A percentile compares a stretch with the other conserved stretches of the same genome.
Conservation (phyloP, 1,139 yeast species). For the Yamadazyma triangularis region DNA sequence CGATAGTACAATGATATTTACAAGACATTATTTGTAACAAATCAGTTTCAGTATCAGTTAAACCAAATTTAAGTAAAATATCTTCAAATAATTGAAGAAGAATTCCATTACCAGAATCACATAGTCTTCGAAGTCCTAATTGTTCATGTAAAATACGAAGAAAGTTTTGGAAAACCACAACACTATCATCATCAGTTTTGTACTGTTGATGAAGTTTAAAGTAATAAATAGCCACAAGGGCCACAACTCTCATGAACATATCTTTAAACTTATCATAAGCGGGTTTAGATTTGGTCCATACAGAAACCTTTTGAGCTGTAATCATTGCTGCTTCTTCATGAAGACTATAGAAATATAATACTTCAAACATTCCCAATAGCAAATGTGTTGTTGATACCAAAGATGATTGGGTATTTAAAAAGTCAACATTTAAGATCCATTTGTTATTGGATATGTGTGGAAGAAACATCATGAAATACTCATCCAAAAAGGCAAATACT, state of each 20-base stretch:
- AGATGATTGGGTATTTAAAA: slow-evolving; percentile 1
- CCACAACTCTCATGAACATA: slow-evolving; percentile 39
- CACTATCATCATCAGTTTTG: background rate
- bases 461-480: slow-evolving; percentile 21
- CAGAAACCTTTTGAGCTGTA: slow-evolving; percentile 27
- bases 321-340: slow-evolving; percentile 49
- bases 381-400: background rate
- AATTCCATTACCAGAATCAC: slow-evolving; percentile 61
- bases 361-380: slow-evolving; percentile 28
- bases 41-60: slow-evolving; percentile 42
- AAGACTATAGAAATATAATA: slow-evolving; percentile 40
- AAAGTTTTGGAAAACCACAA: slow-evolving; percentile 14
- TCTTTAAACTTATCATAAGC: slow-evolving; percentile 49
- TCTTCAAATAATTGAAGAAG: slow-evolving; percentile 60
- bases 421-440: slow-evolving; percentile 20
- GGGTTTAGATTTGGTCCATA: slow-evolving; percentile 22
- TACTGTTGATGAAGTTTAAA: slow-evolving; percentile 7
- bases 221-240: slow-evolving; percentile 34
- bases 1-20: slow-evolving; percentile 63
- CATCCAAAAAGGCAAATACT: slow-evolving; percentile 30
- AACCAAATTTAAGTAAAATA: slow-evolving; percentile 42
- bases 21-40: slow-evolving; percentile 75
- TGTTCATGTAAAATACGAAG: slow-evolving; percentile 65
- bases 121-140: slow-evolving; percentile 63
- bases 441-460: slow-evolving; percentile 12